Evolutionary conservation across 345 rosid genomes (phyloP).

Genomic region (Erucastrum elatum): DNA sequence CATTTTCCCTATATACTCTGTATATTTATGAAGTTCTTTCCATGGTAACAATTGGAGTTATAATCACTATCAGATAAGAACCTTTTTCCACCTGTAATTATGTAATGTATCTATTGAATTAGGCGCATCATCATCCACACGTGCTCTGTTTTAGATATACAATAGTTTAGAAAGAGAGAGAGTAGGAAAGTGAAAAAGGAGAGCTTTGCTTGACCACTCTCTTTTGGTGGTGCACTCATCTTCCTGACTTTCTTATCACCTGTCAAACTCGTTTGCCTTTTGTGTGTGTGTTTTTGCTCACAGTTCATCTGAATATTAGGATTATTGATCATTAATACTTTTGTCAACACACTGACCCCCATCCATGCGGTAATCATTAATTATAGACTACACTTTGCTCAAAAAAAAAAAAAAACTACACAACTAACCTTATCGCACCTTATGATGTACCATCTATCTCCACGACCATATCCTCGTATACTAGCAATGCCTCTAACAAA

Average conservation of each 20-base stretch:
- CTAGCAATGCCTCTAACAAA: neutral
- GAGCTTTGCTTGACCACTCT: neutral
- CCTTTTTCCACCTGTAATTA: conserved; percentile 15
- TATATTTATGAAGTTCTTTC: neutral
- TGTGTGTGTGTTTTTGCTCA: neutral
- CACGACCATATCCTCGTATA: neutral
- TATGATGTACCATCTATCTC: neutral
- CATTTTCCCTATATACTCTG: no score
- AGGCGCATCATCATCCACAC: conserved; percentile 25
- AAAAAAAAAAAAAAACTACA: no score
- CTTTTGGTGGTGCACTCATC: neutral
- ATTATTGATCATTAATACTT: neutral
- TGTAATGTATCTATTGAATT: conserved; percentile 9
- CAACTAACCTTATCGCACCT: neutral
- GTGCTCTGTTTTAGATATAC: conserved; percentile 2
- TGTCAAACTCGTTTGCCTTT: neutral
- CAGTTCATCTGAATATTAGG: neutral
- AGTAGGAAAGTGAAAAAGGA: neutral
- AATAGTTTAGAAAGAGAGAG: neutral
- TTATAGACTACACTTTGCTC: no score
- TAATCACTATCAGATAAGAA: neutral
- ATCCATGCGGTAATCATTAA: neutral
- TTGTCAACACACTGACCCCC: neutral
- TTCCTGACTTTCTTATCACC: neutral
- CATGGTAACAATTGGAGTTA: neutral